Evolutionary conservation across 768 basidiomycete species (phyloP), one percentile per base, ranked within the genome.

Genomic region (Xanthoconium stramineum): DNA sequence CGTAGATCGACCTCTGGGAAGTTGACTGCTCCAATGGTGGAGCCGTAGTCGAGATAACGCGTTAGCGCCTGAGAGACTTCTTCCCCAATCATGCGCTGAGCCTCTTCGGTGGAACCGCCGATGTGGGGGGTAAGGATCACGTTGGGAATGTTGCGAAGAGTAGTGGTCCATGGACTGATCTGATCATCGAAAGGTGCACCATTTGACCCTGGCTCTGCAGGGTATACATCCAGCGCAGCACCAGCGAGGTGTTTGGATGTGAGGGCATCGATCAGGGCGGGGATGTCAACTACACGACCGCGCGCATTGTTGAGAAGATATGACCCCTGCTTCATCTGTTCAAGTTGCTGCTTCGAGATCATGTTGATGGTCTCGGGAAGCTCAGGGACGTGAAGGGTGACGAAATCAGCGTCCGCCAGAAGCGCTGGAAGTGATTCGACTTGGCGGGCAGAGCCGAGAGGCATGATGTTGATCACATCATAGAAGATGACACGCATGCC

Each of bases 231-330:
- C 60, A 99, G 76, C 12, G 95, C 88, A 69, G 59, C 91, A 87
- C 61, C 97, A 86, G 47, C 94, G 50, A 99, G 80, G 63, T 93
- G 93, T 37, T 86, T 87, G n/a, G 86, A 86, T 70, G 89, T 80
- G 60, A 98, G 77, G 2, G 92, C 84, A 19, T 80, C 77, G 61
- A 95, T 80, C 60, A 99, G 80, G 2, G 93, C 94, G 28, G 92
- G 91, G 62, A 99, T 91, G 71, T 99, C 94, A 60, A 98, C 91
- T 47, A 98, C 95, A 61, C 80, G 86, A 48, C 97, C 97, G 58
- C 97, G 91, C 6, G 97, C 91, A 70, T 99, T 98, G 79, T 99
- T 99, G 74, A 99, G 89, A 61, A 99, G 83, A 75, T 97, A 99
- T 0, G 96, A 73, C 42, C 96, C 95, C 67, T 85, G 79, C 77